These are phyloP conservation scores for Cryphonectria parasitica DNA, from an alignment of 2,329 filamentous ascomycete species.

Conservation along the genomic window DNA sequence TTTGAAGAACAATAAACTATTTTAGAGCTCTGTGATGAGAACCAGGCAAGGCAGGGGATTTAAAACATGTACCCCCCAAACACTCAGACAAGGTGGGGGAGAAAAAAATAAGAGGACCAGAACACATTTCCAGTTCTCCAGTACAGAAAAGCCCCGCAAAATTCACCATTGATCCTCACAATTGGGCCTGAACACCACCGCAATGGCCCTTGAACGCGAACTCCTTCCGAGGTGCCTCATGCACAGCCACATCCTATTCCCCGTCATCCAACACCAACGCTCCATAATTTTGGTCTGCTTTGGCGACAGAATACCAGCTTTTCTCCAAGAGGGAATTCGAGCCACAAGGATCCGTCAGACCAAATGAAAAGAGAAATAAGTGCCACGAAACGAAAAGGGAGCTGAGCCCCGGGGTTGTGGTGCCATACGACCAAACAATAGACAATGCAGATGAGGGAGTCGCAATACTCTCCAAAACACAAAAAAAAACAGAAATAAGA, in stretches of 20 bases:
- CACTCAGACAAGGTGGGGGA: background rate
- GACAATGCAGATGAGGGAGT: constrained; percentile 4
- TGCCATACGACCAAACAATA: constrained; percentile 3
- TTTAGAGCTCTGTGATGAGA: background rate
- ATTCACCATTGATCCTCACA: constrained; percentile 12
- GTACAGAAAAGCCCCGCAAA: constrained; percentile 19
- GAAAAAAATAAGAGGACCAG: constrained; percentile 12
- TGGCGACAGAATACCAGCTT: background rate
- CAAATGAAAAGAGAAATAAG: constrained; percentile 15
- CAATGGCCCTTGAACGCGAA: background rate
- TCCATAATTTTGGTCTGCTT: constrained; percentile 9
- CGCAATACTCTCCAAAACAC: background rate
- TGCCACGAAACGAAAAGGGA: constrained; percentile 19
- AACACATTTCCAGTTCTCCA: constrained; percentile 22
- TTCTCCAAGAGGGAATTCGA: constrained; percentile 3
- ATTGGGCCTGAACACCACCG: constrained; percentile 17
- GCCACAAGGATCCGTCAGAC: constrained; percentile 6
- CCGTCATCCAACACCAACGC: constrained; percentile 8
- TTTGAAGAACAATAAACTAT: constrained; percentile 1
- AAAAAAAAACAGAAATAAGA: background rate
- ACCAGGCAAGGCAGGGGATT: constrained; percentile 10
- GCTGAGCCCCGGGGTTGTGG: background rate
- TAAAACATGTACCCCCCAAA: constrained; percentile 13
- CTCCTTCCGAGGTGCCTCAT: constrained; percentile 9
- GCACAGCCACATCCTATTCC: background rate